Conservation (phyloP, 129 eudicot genomes). For the Heracleum sosnowskyi region DNA sequence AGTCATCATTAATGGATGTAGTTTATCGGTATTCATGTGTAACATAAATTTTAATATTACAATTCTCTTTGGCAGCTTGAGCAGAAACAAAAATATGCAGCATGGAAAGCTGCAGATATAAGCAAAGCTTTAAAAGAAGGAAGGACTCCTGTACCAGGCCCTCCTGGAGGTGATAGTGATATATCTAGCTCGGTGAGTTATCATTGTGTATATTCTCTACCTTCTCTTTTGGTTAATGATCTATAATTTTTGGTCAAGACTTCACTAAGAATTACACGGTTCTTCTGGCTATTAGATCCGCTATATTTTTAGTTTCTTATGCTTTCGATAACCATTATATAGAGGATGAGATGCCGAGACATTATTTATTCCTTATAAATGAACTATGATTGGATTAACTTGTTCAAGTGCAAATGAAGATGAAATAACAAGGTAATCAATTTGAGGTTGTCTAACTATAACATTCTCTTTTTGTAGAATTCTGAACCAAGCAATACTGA, state of each 20-base stretch:
- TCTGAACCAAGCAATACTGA: conserved; percentile 29
- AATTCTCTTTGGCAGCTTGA: conserved; percentile 48
- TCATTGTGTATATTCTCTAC: conserved; percentile 39
- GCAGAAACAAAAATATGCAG: conserved; percentile 96
- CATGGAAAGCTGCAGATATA: conserved; percentile 96
- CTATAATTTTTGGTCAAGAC: background rate
- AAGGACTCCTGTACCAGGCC: conserved; percentile 87
- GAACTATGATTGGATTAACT: background rate
- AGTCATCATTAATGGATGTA: background rate
- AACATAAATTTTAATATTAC: background rate
- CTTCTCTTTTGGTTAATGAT: background rate
- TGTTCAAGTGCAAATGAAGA: background rate
- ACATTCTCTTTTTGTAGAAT: conserved; percentile 29
- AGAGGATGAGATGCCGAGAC: background rate
- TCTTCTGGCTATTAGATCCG: background rate
- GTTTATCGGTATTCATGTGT: too few relatives aligned
- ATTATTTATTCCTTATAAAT: background rate
- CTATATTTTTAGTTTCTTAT: background rate
- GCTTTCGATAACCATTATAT: background rate
- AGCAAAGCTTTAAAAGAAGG: conserved; percentile 97
- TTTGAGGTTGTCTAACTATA: background rate
- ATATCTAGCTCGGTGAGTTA: conserved; percentile 29
- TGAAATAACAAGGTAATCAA: background rate
- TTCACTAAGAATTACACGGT: background rate
- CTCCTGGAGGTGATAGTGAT: conserved; percentile 78